Base-by-base conservation (phyloP, 1,284 basidiomycete species). In the Melampsora occidentalis region DNA sequence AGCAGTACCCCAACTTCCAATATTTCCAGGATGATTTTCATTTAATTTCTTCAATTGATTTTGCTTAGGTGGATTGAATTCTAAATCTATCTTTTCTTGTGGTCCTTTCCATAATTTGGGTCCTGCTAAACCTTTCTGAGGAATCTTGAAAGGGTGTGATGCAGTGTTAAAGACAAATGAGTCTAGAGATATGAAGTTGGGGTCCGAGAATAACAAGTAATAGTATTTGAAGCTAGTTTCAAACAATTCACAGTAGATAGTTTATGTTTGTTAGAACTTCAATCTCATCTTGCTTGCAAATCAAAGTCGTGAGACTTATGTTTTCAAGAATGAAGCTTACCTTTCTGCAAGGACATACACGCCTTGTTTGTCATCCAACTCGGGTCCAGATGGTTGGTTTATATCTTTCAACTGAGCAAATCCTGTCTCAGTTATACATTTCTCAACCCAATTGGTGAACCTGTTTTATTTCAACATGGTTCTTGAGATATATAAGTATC, bases 291-390 rank as follows among this genome's bases (percentile, higher is more conserved):
- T 46, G 3, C 42, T 46, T 46, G 3, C 46, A 46, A 2, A 28
- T 25, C 7, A 22, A 22, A 28, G n/a, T 59, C 1, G 3, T 59
- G 57, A 59, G 22, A 31, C 25, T 59, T 28, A 31, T 59, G 10
- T 25, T 12, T 25, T 7, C 22, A 28, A 35, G 6, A 5, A 22
- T 33, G 59, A 53, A 35, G 80, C 87, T 84, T 85, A 85, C 35
- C 86, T 87, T 81, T 87, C 87, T 10, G 86, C 87, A 69, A 87
- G 84, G 7, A 86, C 85, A 78, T 87, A 88, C 69, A 83, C 84
- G 80, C 87, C 86, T 85, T 86, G 84, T 39, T 82, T 82, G 78
- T 85, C 84, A 20, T 75, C 68, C 71, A 79, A 78, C 0, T 64
- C 14, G 0, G 81, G 79, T 0, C 84, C 57, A 22, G 57, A 28